phyloP scores from a whole-genome alignment of 2,329 filamentous ascomycete species.

The Ophidiomyces ophidiicola region DNA sequence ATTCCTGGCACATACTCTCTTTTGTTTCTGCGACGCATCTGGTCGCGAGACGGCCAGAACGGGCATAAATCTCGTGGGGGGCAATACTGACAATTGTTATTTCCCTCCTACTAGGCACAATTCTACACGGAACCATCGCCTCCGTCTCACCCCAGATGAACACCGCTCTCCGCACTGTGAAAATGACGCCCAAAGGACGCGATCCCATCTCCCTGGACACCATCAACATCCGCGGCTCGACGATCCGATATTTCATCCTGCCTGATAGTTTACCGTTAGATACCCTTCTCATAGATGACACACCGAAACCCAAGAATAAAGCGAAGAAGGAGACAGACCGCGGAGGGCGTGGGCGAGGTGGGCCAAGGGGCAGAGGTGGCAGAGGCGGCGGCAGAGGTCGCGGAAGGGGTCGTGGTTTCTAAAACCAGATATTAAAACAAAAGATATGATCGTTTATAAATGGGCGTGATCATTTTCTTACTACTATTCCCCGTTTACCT shows the following conservation, averaged over 20 bases:
- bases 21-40: too few species aligned
- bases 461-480: conserved; percentile 18
- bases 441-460: conserved; percentile 1
- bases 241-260: conserved; percentile 91
- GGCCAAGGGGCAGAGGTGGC: conserved; percentile 40
- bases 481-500: conserved; percentile 5
- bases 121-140: conserved; percentile 91
- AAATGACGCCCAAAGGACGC: conserved; percentile 85
- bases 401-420: conserved; percentile 36
- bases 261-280: conserved; percentile 91
- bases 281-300: conserved; percentile 88
- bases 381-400: conserved; percentile 43
- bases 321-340: conserved; percentile 73
- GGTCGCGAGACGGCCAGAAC: too few species aligned
- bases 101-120: conserved; percentile 56
- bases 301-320: conserved; percentile 99
- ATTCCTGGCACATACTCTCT: too few species aligned
- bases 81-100: background rate
- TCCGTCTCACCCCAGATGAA: conserved; percentile 98
- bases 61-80: too few species aligned
- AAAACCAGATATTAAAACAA: too few species aligned
- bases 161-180: conserved; percentile 85
- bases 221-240: conserved; percentile 93
- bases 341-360: conserved; percentile 39
- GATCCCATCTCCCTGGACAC: conserved; percentile 81